Base-by-base conservation (phyloP, 176 grass and related monocot genomes). In the Oryza officinalis region DNA sequence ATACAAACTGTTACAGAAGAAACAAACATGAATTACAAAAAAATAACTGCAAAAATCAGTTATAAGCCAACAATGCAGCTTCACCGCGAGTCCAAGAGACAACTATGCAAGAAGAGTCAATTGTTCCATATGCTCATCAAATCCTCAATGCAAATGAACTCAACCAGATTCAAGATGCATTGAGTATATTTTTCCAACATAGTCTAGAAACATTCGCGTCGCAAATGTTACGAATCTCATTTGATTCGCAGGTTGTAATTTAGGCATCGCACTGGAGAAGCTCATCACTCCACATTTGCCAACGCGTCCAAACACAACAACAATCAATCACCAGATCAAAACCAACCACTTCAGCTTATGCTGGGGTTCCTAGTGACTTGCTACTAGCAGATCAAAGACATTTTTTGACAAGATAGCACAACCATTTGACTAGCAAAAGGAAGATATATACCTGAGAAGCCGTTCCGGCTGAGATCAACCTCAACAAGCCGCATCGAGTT, bases 391-490 rank as follows among this genome's bases (percentile, higher is more conserved):
- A 79, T 86, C 68, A 68, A 68, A 14, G 54, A 45, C 3, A 69
- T 41, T 63, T 69, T 32, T 49, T 7, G 6, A 60, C 38, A 78
- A 38, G 25, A 86, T 40, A 61, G n/a, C 22, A 44, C 13, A 35
- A 18, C 20, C 49, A 89, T 13, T 13, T 75, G 0, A 75, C 15
- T 75, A 26, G 66, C 63, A 86, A 82, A 57, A 69, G 31, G 30
- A 17, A 78, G 37, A 38, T 8, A 35, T 38, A 54, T 96, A 99
- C 97, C 93, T 90, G 93, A 96, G 86, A 99, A 96, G 68, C 80
- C 87, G 72, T 99, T 96, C 85, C 78, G n/a, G 80, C 93, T 96
- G 78, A 99, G 97, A 94, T 99, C 97, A 57, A 99, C 80, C 75
- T 96, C 89, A 5, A 84, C 33, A 70, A 96, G 77, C 60, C 87